These are phyloP conservation scores for Musa itinerans DNA, from an alignment of 176 grass and related monocot genomes.

Conservation along the genomic window DNA sequence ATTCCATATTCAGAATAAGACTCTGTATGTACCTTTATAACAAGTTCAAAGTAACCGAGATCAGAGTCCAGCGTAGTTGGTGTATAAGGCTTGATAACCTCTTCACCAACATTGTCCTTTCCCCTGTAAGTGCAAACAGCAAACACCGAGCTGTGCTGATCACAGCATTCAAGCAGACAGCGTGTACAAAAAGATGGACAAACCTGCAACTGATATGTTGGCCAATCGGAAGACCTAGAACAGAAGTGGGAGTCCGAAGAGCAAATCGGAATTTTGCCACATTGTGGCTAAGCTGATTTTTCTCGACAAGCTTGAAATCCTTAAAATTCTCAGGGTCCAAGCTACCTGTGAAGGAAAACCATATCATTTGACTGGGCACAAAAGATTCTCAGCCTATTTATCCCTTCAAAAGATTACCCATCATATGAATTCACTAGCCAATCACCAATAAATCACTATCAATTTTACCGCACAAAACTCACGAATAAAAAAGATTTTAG, in stretches of 20 bases:
- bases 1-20: background rate
- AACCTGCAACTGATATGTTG: constrained; percentile 99
- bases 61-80: constrained; percentile 96
- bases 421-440: background rate
- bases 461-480: background rate
- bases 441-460: background rate
- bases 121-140: constrained; percentile 43
- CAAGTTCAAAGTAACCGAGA: constrained; percentile 83
- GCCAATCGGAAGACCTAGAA: constrained; percentile 74
- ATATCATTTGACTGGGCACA: background rate
- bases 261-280: constrained; percentile 84
- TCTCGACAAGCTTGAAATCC: constrained; percentile 81
- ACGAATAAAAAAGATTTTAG: background rate
- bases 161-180: background rate
- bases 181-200: constrained; percentile 10
- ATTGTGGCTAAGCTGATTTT: constrained; percentile 81
- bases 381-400: background rate
- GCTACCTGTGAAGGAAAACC: constrained; percentile 25
- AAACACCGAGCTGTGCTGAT: background rate
- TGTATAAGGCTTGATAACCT: constrained; percentile 96
- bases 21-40: constrained; percentile 57
- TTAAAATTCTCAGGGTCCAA: constrained; percentile 90
- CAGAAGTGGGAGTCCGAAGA: constrained; percentile 64
- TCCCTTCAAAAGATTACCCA: too few species aligned
- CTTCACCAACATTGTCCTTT: constrained; percentile 66